Percentiles rank a stretch among this genome's conserved stretches.
Conservation (phyloP, 352 stramenopile species). For the Pythium periplocum region DNA sequence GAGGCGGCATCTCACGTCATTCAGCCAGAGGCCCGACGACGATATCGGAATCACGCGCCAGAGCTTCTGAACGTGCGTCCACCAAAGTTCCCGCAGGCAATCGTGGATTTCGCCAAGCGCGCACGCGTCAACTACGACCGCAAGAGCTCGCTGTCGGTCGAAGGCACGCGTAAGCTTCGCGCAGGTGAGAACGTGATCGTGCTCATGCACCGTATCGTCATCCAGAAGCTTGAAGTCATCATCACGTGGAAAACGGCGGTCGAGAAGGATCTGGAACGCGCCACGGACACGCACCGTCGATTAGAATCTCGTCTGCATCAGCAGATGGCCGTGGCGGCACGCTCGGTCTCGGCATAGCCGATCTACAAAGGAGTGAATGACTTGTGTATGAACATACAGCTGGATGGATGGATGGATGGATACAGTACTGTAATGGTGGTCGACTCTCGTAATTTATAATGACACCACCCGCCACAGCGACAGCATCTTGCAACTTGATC, state of each 20-base stretch:
- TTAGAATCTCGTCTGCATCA: constrained; percentile 60
- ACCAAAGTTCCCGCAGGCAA: constrained; percentile 58
- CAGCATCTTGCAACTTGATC: background rate
- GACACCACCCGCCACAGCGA: too few relatives aligned
- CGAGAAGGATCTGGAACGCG: constrained; percentile 45
- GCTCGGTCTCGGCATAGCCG: constrained; percentile 32
- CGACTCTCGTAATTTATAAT: background rate
- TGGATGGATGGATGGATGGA: background rate
- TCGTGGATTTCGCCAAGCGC: constrained; percentile 61
- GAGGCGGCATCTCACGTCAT: constrained; percentile 49
- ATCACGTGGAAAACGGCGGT: constrained; percentile 56
- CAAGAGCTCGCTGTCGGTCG: constrained; percentile 41
- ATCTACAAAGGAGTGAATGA: background rate
- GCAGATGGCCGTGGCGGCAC: constrained; percentile 49
- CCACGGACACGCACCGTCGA: constrained; percentile 35
- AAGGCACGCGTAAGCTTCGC: constrained; percentile 58
- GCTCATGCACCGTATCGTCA: constrained; percentile 67
- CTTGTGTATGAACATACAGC: background rate
- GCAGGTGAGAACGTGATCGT: constrained; percentile 66
- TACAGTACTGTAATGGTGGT: background rate
- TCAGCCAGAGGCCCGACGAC: constrained; percentile 62
- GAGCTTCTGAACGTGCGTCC: constrained; percentile 40
- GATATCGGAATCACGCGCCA: constrained; percentile 53
- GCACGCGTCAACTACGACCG: constrained; percentile 56
- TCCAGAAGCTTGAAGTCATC: constrained; percentile 69